Base-by-base conservation (phyloP, 2,329 filamentous ascomycete species). In the Aspergillus japonicus region DNA sequence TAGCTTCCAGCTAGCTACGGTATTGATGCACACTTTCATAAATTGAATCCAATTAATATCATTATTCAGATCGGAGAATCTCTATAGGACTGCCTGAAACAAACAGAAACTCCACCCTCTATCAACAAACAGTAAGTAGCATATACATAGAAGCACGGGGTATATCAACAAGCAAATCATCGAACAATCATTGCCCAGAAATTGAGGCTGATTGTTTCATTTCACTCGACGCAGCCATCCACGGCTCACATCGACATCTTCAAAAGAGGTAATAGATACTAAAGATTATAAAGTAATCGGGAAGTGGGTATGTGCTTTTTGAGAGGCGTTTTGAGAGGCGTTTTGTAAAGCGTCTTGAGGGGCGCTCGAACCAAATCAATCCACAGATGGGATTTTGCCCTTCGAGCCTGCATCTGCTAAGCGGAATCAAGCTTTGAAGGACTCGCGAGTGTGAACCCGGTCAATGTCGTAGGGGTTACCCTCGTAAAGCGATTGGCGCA, bases 391-490 rank as follows among this genome's bases (percentile, higher is more conserved):
- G 2, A 44, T 0, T 19, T 44, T 4, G 39, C 6, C 39, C 39
- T n/a, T 44, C 16, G 8, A 19, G 8, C 3, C 16, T 44, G 39
- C 14, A 2, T 19, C 6, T 44, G 39, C 14, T 6, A 4, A 7
- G 50, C 52, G 21, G 26, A 23, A 29, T 10, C 51, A 50, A 53
- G 60, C 52, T 57, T 73, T 73, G 65, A 74, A 73, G 12, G 75
- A 76, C 26, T 78, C 72, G 33, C 65, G 70, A 2, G 77, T 79
- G 63, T 80, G 73, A 48, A 80, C 77, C 21, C 77, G 72, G 56
- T 80, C 78, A 59, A 80, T 72, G 59, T 77, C 76, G 62, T 75
- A 80, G 2, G 78, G 77, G 54, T 78, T 80, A 10, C 71, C 76
- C 16, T 80, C 77, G 50, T 80, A 80, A n/a, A 72, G 65, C 33